Evolutionary conservation across 208 protist genomes (phyloP).

Genomic region (Angomonas desouzai): DNA sequence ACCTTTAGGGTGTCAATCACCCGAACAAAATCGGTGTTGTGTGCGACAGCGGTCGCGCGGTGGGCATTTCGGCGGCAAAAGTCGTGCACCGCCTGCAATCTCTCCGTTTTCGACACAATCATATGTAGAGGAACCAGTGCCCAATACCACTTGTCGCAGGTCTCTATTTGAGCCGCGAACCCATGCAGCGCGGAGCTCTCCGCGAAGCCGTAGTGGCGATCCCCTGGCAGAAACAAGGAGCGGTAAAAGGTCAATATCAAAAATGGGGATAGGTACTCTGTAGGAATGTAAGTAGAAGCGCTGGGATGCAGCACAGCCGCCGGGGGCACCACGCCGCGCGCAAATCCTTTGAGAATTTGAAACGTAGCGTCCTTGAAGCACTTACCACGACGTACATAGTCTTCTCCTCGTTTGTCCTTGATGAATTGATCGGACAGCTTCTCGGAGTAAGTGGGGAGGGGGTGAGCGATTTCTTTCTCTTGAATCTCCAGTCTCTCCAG

Average conservation of each 20-base stretch:
- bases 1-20: slow-evolving; percentile 40
- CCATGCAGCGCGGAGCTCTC: slow-evolving; percentile 71
- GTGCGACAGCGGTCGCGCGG: slow-evolving; percentile 21
- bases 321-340: slow-evolving; percentile 37
- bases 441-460: slow-evolving; percentile 79
- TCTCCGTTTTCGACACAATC: slow-evolving; percentile 39
- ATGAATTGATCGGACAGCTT: slow-evolving; percentile 29
- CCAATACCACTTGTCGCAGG: slow-evolving; percentile 79
- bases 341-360: slow-evolving; percentile 73
- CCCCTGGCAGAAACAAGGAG: slow-evolving; percentile 38
- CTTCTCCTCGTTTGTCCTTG: slow-evolving; percentile 39
- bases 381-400: slow-evolving; percentile 56
- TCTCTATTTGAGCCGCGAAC: slow-evolving; percentile 63
- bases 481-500: slow-evolving; percentile 57
- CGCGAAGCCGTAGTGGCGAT: slow-evolving; percentile 46
- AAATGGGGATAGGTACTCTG: slow-evolving; percentile 78
- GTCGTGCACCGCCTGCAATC: slow-evolving; percentile 47
- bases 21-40: slow-evolving; percentile 30
- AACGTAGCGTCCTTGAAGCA: slow-evolving; percentile 72
- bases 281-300: slow-evolving; percentile 78
- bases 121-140: slow-evolving; percentile 77
- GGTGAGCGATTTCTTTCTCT: slow-evolving; percentile 36
- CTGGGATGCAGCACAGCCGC: slow-evolving; percentile 72
- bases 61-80: slow-evolving; percentile 77
- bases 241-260: slow-evolving; percentile 58